Evolutionary conservation across 495 filamentous ascomycete species (phyloP).

Genomic region (Aspergillus nanangensis): DNA sequence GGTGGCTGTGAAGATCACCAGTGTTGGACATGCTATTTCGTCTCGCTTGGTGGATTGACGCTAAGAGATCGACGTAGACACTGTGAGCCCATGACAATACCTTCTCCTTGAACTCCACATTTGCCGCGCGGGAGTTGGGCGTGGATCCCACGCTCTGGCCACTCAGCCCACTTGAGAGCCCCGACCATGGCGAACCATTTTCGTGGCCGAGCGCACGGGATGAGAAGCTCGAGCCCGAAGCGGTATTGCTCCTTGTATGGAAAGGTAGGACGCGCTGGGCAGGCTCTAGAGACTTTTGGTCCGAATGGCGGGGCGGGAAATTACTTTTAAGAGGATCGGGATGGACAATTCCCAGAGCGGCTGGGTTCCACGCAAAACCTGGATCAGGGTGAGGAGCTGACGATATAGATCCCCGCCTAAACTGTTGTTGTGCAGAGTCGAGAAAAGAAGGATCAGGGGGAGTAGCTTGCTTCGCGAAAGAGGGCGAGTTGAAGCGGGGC

Average conservation of each 20-base stretch:
- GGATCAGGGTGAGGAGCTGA: conserved; percentile 20
- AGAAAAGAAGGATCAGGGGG: conserved; percentile 19
- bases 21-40: conserved; percentile 35
- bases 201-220: conserved; percentile 18
- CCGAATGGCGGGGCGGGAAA: conserved; percentile 41
- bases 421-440: conserved; percentile 25
- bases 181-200: conserved; percentile 22
- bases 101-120: conserved; percentile 71
- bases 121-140: conserved; percentile 25
- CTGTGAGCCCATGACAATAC: conserved; percentile 79
- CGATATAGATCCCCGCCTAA: conserved; percentile 23
- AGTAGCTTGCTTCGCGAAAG: conserved; percentile 16
- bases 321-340: conserved; percentile 30
- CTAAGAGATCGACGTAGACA: conserved; percentile 81
- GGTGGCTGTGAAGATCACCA: conserved; percentile 28
- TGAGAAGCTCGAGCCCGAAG: conserved; percentile 9
- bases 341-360: conserved; percentile 18
- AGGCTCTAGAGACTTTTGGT: conserved; percentile 23
- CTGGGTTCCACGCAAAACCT: conserved; percentile 29
- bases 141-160: conserved; percentile 20
- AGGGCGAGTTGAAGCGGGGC: conserved; percentile 39
- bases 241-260: conserved; percentile 23
- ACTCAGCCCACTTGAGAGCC: conserved; percentile 11
- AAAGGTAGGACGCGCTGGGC: conserved; percentile 27
- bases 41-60: conserved; percentile 62